Evolutionary conservation across 2,329 filamentous ascomycete genomes (phyloP).

Genomic region (Lachnellula arida): DNA sequence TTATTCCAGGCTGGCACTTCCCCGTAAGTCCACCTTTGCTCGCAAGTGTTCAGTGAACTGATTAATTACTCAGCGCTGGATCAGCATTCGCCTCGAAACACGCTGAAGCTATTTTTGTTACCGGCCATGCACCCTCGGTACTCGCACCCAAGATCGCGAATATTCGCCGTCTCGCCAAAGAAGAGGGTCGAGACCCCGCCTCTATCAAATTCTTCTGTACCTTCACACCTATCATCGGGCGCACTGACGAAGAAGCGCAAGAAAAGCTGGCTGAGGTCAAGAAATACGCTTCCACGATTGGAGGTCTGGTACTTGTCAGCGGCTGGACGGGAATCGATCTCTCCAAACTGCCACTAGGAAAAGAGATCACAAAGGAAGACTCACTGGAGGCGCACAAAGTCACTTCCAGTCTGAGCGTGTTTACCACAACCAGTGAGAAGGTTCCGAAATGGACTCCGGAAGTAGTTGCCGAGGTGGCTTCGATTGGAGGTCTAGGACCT

Average conservation of each 20-base stretch:
- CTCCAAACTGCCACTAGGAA: constrained; percentile 51
- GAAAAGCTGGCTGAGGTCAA: constrained; percentile 58
- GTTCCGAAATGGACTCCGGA: constrained; percentile 61
- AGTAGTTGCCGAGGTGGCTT: constrained; percentile 63
- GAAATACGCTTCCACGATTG: constrained; percentile 58
- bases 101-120: constrained; percentile 67
- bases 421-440: constrained; percentile 46
- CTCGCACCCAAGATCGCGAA: constrained; percentile 58
- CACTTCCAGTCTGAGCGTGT: constrained; percentile 43
- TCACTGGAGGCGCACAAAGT: constrained; percentile 49
- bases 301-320: constrained; percentile 64
- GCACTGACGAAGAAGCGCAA: constrained; percentile 60
- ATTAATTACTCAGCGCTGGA: constrained; percentile 43
- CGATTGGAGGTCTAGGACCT: constrained; percentile 61
- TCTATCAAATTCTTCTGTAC: constrained; percentile 64
- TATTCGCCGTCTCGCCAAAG: constrained; percentile 51
- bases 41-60: constrained; percentile 19
- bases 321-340: constrained; percentile 69
- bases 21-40: constrained; percentile 45
- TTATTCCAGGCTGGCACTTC: constrained; percentile 68
- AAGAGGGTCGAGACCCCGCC: constrained; percentile 50
- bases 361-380: constrained; percentile 51
- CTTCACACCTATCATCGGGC: constrained; percentile 60
- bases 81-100: constrained; percentile 64
- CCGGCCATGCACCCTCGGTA: constrained; percentile 55